Evolutionary conservation across 1,284 basidiomycete genomes (phyloP).

Genomic region (Fomitopsis schrenkii): DNA sequence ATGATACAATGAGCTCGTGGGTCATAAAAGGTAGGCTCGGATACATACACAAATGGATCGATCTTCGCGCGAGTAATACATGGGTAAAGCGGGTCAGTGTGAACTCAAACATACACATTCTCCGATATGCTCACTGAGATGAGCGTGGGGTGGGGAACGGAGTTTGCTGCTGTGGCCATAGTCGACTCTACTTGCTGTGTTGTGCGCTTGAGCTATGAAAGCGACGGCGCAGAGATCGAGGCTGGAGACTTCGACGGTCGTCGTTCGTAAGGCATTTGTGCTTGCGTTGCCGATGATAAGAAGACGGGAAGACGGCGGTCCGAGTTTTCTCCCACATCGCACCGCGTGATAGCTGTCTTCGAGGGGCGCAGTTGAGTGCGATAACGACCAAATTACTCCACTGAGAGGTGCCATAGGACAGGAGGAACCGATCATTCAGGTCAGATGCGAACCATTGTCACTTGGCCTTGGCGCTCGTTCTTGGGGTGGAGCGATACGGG

Average conservation of each 20-base stretch:
- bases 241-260: neutral
- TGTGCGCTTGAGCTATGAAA: neutral
- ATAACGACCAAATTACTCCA: neutral
- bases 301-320: neutral
- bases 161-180: conserved; percentile 20
- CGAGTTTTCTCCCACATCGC: conserved; percentile 3
- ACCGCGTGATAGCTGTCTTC: neutral
- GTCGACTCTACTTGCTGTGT: neutral
- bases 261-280: neutral
- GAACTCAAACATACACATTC: neutral
- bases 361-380: neutral
- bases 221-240: neutral
- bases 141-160: conserved; percentile 19
- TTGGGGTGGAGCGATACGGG: too few species aligned
- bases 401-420: too few species aligned
- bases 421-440: too few species aligned
- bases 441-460: too few species aligned
- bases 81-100: neutral
- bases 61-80: conserved; percentile 31
- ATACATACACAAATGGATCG: conserved; percentile 56
- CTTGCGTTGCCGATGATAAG: neutral
- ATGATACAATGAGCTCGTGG: too few species aligned
- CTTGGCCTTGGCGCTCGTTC: too few species aligned
- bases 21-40: neutral
- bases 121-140: conserved; percentile 26